Evolutionary conservation across 257 asterid genomes (phyloP).

Genomic region (Lantana camara): DNA sequence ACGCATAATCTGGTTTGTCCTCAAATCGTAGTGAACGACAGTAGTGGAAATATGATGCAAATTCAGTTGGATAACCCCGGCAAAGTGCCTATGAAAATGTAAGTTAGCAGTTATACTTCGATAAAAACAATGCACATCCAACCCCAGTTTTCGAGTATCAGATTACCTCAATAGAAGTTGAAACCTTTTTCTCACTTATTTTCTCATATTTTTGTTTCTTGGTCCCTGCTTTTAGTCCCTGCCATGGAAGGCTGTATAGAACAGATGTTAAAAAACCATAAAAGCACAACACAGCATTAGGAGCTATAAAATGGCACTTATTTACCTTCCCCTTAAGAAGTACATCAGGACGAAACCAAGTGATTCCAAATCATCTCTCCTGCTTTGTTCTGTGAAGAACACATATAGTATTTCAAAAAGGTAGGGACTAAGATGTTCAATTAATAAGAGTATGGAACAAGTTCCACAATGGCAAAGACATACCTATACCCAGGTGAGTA

Average conservation of each 20-base stretch:
- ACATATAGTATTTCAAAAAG: constrained; percentile 22
- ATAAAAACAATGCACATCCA: constrained; percentile 20
- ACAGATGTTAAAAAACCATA: constrained; percentile 43
- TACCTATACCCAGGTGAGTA: constrained; percentile 97
- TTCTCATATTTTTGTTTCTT: constrained; percentile 96
- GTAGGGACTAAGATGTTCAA: constrained; percentile 13
- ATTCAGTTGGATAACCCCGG: constrained; percentile 92
- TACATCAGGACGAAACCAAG: constrained; percentile 95
- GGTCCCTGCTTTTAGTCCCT: constrained; percentile 95
- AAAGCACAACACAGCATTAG: constrained; percentile 26
- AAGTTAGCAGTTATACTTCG: constrained; percentile 26
- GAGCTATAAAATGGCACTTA: constrained; percentile 24
- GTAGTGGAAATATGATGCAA: constrained; percentile 95
- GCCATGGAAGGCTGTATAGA: constrained; percentile 89
- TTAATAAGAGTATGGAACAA: constrained; percentile 7
- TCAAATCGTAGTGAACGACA: constrained; percentile 95
- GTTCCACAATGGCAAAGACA: constrained; percentile 30
- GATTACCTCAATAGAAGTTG: constrained; percentile 94
- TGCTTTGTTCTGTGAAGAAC: constrained; percentile 75
- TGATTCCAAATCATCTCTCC: constrained; percentile 99
- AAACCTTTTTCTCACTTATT: constrained; percentile 91
- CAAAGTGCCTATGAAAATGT: constrained; percentile 64
- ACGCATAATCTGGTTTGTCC: constrained; percentile 97
- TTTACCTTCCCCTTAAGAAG: constrained; percentile 92
- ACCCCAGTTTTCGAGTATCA: constrained; percentile 15